Conservation (phyloP, 768 basidiomycete species). For the Boletus reticulatus region DNA sequence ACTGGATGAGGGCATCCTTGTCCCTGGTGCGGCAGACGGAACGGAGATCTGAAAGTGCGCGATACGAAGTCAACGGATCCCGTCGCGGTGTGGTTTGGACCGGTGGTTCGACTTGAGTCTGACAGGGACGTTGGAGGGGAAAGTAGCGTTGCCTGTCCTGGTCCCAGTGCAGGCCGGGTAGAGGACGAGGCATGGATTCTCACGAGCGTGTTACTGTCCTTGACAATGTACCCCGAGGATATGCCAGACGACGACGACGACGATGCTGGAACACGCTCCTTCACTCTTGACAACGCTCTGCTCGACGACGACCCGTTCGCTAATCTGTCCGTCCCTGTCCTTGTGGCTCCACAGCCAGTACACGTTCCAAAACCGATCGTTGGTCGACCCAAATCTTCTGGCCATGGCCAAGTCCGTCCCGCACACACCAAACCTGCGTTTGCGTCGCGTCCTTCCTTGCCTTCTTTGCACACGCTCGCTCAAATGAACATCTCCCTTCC, state of each 20-base stretch:
- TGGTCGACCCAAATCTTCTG: slow-evolving; percentile 33
- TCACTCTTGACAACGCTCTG: not conserved
- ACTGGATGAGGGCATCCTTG: slow-evolving; percentile 30
- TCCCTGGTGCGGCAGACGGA: slow-evolving; percentile 11
- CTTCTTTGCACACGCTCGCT: slow-evolving; percentile 39
- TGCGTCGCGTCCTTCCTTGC: slow-evolving; percentile 39
- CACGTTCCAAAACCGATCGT: slow-evolving; percentile 7
- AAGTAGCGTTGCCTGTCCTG: slow-evolving; percentile 53
- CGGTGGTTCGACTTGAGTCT: too few relatives aligned
- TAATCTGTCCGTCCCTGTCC: slow-evolving; percentile 36
- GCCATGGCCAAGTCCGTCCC: slow-evolving; percentile 35
- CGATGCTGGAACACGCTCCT: too few relatives aligned
- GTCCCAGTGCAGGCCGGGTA: slow-evolving; percentile 62
- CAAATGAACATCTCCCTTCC: slow-evolving; percentile 35
- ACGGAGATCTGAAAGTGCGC: slow-evolving; percentile 13
- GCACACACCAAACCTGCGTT: slow-evolving; percentile 44
- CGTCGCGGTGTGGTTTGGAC: too few relatives aligned
- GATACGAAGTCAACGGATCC: not conserved
- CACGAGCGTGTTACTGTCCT: not conserved
- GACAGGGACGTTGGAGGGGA: slow-evolving; percentile 28
- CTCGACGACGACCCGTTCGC: slow-evolving; percentile 78
- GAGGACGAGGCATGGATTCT: slow-evolving; percentile 42
- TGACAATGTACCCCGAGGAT: not conserved
- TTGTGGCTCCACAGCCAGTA: slow-evolving; percentile 10
- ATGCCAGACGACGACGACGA: not conserved